Evolutionary conservation across 2,329 filamentous ascomycete genomes (phyloP), one percentile per base, ranked within the genome.

Genomic region (Colletotrichum melonis): DNA sequence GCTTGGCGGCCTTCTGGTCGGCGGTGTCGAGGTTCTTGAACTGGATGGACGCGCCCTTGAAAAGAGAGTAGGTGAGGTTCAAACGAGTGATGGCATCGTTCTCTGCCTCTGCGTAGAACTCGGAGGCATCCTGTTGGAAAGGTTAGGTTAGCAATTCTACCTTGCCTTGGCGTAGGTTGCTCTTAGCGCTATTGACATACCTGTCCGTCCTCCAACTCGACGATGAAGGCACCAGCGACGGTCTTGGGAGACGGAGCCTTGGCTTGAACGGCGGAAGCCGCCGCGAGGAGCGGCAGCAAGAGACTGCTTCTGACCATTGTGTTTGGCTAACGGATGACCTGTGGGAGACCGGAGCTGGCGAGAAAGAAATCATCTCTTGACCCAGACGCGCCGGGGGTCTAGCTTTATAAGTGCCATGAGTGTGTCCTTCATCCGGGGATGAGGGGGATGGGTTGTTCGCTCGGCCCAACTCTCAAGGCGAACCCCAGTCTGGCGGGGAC

Each of bases 11-110:
- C 67, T 84, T 80, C 38, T 84, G 79, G 28, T 86, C 83, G 35
- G 87, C 84, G 30, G 81, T 83, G n/a, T 83, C 79, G 57, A 83
- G 63, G 69, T 89, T 83, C 66, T 86, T 81, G 78, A 90, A 85
- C 76, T 88, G 84, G 72, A 90, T 85, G 1, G 88, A 89, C 2
- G 84, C 85, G 66, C 88, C 88, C 76, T 86, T 88, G 83, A 90
- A 90, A 22, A 90, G 81, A 75, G 84, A 82, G 76, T 84, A 88
- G 74, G 87, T 81, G 70, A 89, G 83, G 68, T 85, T 84, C 83
- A 87, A 84, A 66, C 86, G 86, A 60, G 84, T 84, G 54, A 80
- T 78, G 57, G 85, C 86, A 58, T 86, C 81, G n/a, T 79, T 79
- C 4, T 79, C 77, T 63, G 86, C 80, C 52, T 80, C 80, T 66